A percentile compares a stretch with the other conserved stretches of the same genome.
These are phyloP conservation scores for Panus rudis DNA, from an alignment of 768 basidiomycete species.

Conservation along the genomic window DNA sequence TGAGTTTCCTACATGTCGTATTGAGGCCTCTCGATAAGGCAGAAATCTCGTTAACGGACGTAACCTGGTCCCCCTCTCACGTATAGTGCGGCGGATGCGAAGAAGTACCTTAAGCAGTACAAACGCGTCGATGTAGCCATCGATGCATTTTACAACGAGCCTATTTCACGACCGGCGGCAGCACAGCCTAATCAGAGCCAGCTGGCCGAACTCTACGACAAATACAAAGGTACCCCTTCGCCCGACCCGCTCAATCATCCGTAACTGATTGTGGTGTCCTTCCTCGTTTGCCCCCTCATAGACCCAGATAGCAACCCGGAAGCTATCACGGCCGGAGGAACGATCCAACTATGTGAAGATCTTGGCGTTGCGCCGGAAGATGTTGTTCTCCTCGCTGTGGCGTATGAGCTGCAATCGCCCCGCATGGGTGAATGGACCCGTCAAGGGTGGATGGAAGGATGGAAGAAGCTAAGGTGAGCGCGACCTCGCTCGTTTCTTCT, in stretches of 20 bases:
- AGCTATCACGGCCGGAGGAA: conserved; percentile 71
- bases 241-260: neutral
- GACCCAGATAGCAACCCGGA: conserved; percentile 60
- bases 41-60: neutral
- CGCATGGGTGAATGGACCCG: conserved; percentile 64
- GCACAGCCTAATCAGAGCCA: conserved; percentile 24
- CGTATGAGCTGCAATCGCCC: conserved; percentile 75
- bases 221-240: conserved; percentile 33
- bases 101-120: conserved; percentile 61
- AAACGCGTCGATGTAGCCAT: conserved; percentile 66
- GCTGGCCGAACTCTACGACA: conserved; percentile 33
- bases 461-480: conserved; percentile 65
- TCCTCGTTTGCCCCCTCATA: conserved; percentile 17
- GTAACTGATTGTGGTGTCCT: neutral
- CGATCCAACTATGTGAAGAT: conserved; percentile 69
- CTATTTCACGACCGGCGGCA: conserved; percentile 16
- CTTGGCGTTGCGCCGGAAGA: conserved; percentile 69
- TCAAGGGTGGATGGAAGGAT: conserved; percentile 73
- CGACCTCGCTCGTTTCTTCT: too few relatives aligned
- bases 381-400: conserved; percentile 74
- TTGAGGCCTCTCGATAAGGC: conserved; percentile 28
- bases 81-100: conserved; percentile 46
- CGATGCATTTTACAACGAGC: conserved; percentile 65
- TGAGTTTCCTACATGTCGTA: conserved; percentile 36
- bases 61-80: too few relatives aligned